These are phyloP conservation scores for Epichloe sibirici DNA, from an alignment of 2,329 filamentous ascomycete genomes.

Conservation along the genomic window DNA sequence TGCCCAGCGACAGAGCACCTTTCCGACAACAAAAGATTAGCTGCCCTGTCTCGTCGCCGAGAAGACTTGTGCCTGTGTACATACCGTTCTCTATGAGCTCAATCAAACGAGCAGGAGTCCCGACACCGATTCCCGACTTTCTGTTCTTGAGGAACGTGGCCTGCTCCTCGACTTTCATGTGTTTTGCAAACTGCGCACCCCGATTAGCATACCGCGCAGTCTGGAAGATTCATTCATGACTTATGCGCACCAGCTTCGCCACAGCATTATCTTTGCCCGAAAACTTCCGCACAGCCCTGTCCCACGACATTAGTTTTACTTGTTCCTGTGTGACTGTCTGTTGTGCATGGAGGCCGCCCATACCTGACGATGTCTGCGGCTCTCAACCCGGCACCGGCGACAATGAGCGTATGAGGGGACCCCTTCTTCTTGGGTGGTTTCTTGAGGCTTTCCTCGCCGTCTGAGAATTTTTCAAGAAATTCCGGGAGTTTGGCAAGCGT, in stretches of 20 bases:
- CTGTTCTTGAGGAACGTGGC: slow-evolving; percentile 58
- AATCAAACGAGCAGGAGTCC: slow-evolving; percentile 71
- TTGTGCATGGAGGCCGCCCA: slow-evolving; percentile 7
- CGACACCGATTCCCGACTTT: slow-evolving; percentile 76
- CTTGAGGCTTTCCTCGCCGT: slow-evolving; percentile 45
- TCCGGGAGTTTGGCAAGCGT: slow-evolving; percentile 60
- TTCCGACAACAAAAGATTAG: slow-evolving; percentile 3
- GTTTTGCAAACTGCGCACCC: slow-evolving; percentile 67
- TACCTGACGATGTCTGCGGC: slow-evolving; percentile 75
- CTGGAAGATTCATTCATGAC: too few relatives aligned
- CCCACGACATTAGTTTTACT: slow-evolving; percentile 7
- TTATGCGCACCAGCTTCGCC: slow-evolving; percentile 55
- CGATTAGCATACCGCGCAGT: slow-evolving; percentile 1
- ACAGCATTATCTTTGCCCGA: slow-evolving; percentile 67
- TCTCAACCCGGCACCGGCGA: slow-evolving; percentile 73
- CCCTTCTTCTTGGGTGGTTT: slow-evolving; percentile 57
- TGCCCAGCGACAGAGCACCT: slow-evolving; percentile 57
- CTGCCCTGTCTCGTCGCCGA: neutral
- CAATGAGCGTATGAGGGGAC: slow-evolving; percentile 73
- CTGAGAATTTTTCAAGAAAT: slow-evolving; percentile 60
- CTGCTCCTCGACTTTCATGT: slow-evolving; percentile 89
- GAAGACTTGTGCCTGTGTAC: slow-evolving; percentile 12
- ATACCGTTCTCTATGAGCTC: slow-evolving; percentile 73
- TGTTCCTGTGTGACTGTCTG: neutral
- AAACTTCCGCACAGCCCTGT: slow-evolving; percentile 60